Base-by-base conservation (phyloP, 2,329 filamentous ascomycete species). In the Bisporella sp. region DNA sequence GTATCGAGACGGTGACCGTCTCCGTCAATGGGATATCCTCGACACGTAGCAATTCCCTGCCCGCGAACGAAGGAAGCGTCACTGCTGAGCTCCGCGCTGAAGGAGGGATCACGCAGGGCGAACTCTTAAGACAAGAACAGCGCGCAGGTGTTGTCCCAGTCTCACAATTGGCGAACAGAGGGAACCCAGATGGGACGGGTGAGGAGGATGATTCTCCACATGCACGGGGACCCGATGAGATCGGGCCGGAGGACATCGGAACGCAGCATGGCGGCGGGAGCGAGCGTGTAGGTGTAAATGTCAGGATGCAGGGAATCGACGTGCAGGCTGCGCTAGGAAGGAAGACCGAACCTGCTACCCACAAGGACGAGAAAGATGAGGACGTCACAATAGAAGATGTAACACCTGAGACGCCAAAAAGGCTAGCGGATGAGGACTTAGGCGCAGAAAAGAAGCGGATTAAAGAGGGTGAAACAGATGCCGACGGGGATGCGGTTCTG, bases 171-270 rank as follows among this genome's bases (percentile, higher is more conserved):
- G 47, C 53, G 8, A 63, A 66, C 57, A 59, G 55, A 54, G 59
- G 58, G 51, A 57, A 66, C 41, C 49, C 51, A 47, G 65, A 66
- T 52, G 59, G 45, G 56, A 68, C 54, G 64, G 75, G 49, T 68
- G 76, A 78, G 12, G 75, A 79, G 5, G 76, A 79, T 6, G 84
- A 88, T 52, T 75, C 82, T 47, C 88, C 90, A 5, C 89, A 95
- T 68, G 89, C 87, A 0, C 78, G 89, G 40, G 92, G 92, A 0
- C 93, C 93, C 0, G 82, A 89, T 31, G 78, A 89, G 59, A 86
- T 97, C 46, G 92, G 91, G 4, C 82, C 90, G 52, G 83, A 88
- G 59, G 93, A 99, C 64, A 86, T 89, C 57, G 93, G 93, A 0
- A 83, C 87, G 7, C 91, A 88, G 68, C 13, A 42, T 12, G 11